These are phyloP conservation scores for Silene coronaria DNA, from an alignment of 179 eudicot genomes.

Conservation along the genomic window DNA sequence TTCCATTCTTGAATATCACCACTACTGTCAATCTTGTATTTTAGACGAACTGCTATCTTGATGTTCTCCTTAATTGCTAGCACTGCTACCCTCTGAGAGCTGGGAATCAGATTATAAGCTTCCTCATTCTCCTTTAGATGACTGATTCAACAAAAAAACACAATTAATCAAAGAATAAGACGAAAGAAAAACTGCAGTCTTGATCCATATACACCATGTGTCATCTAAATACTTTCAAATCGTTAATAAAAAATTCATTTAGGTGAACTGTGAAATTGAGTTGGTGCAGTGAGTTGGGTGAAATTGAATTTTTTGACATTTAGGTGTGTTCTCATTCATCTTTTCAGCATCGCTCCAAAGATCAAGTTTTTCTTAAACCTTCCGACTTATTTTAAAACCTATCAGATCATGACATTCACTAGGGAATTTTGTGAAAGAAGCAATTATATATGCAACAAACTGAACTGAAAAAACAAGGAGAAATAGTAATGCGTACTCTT, in stretches of 20 bases:
- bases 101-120: constrained; percentile 6
- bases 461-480: not conserved
- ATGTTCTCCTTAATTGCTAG: not conserved
- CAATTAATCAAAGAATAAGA: not conserved
- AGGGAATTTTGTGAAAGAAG: not conserved
- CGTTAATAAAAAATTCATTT: not conserved
- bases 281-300: too few species aligned
- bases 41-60: constrained; percentile 6
- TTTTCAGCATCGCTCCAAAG: not conserved
- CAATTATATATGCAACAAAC: not conserved
- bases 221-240: not conserved
- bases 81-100: constrained; percentile 13
- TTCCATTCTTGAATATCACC: constrained; percentile 13
- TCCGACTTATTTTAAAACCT: too few species aligned
- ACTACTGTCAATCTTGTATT: constrained; percentile 13
- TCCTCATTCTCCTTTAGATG: constrained; percentile 12
- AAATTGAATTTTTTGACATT: too few species aligned
- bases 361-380: not conserved
- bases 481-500: not conserved
- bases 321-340: too few species aligned
- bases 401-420: not conserved
- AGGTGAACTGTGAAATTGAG: too few species aligned
- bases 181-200: not conserved
- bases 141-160: not conserved
- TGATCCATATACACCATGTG: not conserved